Percentiles rank a stretch among this genome's conserved stretches.
Evolutionary conservation across 108 stramenopile genomes (phyloP).

Genomic region (Skeletonema grethae): DNA sequence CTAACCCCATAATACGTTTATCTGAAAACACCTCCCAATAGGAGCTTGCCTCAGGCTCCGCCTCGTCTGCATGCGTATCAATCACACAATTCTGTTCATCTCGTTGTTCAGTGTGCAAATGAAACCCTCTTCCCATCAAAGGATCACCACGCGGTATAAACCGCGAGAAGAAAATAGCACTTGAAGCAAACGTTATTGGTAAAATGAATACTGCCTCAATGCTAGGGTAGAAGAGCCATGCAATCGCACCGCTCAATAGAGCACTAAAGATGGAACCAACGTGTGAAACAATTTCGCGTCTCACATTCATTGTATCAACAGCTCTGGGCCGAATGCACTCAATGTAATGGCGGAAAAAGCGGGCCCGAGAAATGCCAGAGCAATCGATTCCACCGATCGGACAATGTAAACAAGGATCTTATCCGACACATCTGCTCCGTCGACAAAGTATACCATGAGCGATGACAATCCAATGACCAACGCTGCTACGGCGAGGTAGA

Average conservation of each 20-base stretch:
- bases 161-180: constrained; percentile 28
- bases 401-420: constrained; percentile 27
- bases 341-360: constrained; percentile 36
- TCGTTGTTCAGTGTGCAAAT: constrained; percentile 14
- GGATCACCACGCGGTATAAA: constrained; percentile 28
- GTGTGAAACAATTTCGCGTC: constrained; percentile 39
- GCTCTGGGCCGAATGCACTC: constrained; percentile 41
- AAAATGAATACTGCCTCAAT: constrained; percentile 36
- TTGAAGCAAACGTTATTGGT: constrained; percentile 21
- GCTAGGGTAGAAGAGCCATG: constrained; percentile 34
- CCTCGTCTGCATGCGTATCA: constrained; percentile 28
- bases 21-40: constrained; percentile 43
- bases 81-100: constrained; percentile 33
- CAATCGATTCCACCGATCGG: constrained; percentile 28
- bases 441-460: constrained; percentile 18
- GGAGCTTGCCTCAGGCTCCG: constrained; percentile 15
- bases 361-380: constrained; percentile 34
- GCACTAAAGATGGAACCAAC: constrained; percentile 28
- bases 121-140: constrained; percentile 41
- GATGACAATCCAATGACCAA: constrained; percentile 19
- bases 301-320: constrained; percentile 38
- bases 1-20: constrained; percentile 14
- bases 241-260: constrained; percentile 14
- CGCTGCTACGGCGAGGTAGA: constrained; percentile 18
- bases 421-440: constrained; percentile 20